phyloP scores from a whole-genome alignment of 2,329 filamentous ascomycete genomes.

The Ceratocystis huliohia region DNA sequence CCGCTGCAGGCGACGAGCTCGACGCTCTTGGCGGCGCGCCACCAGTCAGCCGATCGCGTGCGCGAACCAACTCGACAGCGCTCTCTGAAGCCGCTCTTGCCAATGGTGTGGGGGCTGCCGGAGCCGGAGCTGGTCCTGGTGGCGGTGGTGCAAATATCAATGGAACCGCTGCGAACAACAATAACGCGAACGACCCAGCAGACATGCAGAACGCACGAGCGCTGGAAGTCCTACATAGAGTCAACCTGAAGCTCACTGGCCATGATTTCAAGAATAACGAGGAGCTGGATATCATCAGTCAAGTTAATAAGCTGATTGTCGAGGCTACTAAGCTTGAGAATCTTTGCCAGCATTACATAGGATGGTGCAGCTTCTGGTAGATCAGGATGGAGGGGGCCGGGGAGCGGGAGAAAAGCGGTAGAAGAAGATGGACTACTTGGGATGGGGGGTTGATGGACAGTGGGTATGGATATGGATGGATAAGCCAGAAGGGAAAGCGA shows the following conservation, averaged over 20 bases:
- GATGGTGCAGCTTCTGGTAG: slow-evolving; percentile 97
- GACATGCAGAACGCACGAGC: slow-evolving; percentile 91
- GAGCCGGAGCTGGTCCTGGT: slow-evolving; percentile 14
- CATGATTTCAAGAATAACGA: slow-evolving; percentile 78
- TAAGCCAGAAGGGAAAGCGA: neutral
- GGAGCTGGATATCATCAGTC: slow-evolving; percentile 70
- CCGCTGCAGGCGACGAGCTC: slow-evolving; percentile 22
- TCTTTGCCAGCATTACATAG: slow-evolving; percentile 96
- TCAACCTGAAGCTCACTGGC: slow-evolving; percentile 91
- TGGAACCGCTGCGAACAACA: slow-evolving; percentile 19
- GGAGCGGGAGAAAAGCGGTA: slow-evolving; percentile 21
- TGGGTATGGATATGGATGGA: neutral
- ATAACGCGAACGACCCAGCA: slow-evolving; percentile 33
- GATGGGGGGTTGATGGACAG: neutral
- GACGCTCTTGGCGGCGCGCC: slow-evolving; percentile 33
- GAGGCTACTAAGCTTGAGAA: slow-evolving; percentile 97
- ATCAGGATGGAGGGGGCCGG: neutral
- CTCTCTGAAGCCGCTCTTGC: slow-evolving; percentile 28
- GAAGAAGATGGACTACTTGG: neutral
- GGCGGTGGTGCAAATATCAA: neutral
- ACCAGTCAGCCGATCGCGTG: slow-evolving; percentile 38
- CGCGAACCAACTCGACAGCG: slow-evolving; percentile 47
- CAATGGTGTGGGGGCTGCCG: slow-evolving; percentile 28
- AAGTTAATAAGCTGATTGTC: slow-evolving; percentile 88
- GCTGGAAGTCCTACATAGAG: slow-evolving; percentile 77